Base-by-base conservation (phyloP, 2,329 filamentous ascomycete species). In the Arthrobotrys musiformis region DNA sequence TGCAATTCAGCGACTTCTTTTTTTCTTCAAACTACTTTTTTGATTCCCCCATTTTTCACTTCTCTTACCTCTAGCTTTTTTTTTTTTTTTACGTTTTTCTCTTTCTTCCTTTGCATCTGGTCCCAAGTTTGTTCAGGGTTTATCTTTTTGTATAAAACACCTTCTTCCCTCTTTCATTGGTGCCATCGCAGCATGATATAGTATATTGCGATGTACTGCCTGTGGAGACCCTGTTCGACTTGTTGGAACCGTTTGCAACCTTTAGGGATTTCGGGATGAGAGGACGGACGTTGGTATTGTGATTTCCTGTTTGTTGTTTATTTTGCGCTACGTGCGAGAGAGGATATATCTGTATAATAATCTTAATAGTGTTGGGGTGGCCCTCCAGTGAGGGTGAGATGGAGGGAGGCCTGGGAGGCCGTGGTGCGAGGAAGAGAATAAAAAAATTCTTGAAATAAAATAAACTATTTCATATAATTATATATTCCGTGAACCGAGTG, bases 271-370 rank as follows among this genome's bases (percentile, higher is more conserved):
- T 26, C 24, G 50, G 50, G 33, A 17, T 37, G 33, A 58, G 28
- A 33, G 30, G 17, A 40, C 8, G 17, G 54, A n/a, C 13, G 54
- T 58, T 26, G 54, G 54, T 58, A 40, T 40, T 58, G 9, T 58
- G 54, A 22, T 40, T 58, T 58, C 24, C 28, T 26, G 22, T 58
- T 40, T 58, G 15, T 58, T 24, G n/a, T 37, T 58, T 11, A 33
- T 58, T 58, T 35, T 24, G 54, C 54, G 54, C 28, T 19, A 58
- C 33, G 30, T 40, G 40, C 17, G 54, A 40, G 30, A 58, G 54
- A 58, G 54, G 33, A n/a, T 58, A 7, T 17, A 58, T 40, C 33
- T 58, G 54, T 58, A 58, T 58, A 58, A 58, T 58, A 58, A 58
- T 58, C 8, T 58, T 58, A 58, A 58, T 58, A 26, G 33, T 40